These are phyloP conservation scores for Massarina eburnea DNA, from an alignment of 2,329 filamentous ascomycete species.

Conservation along the genomic window DNA sequence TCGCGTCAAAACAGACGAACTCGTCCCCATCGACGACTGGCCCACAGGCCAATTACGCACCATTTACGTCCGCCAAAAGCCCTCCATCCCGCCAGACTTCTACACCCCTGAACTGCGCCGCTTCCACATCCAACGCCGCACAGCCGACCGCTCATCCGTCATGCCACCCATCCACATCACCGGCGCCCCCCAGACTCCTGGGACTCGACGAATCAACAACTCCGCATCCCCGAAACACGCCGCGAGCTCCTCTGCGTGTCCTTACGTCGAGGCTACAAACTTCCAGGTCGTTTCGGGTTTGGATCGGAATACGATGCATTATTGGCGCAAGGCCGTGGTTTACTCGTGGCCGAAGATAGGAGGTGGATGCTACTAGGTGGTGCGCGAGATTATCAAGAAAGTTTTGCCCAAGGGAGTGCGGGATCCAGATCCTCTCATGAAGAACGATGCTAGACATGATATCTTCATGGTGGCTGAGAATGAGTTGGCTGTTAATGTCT, in stretches of 20 bases:
- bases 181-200: constrained; percentile 17
- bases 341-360: constrained; percentile 10
- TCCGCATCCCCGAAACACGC: constrained; percentile 14
- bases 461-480: constrained; percentile 20
- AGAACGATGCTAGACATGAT: constrained; percentile 19
- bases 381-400: constrained; percentile 12
- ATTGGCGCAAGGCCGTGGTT: constrained; percentile 24
- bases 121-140: constrained; percentile 23
- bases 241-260: constrained; percentile 17
- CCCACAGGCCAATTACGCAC: constrained; percentile 25
- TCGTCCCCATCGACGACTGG: constrained; percentile 51
- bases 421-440: constrained; percentile 10
- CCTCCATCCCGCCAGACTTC: constrained; percentile 23
- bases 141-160: constrained; percentile 8
- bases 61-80: constrained; percentile 26
- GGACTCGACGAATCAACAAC: constrained; percentile 15
- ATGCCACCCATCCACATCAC: constrained; percentile 22
- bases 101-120: constrained; percentile 19
- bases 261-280: constrained; percentile 15
- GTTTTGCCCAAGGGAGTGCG: constrained; percentile 17
- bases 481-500: constrained; percentile 19
- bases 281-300: constrained; percentile 26
- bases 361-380: constrained; percentile 13
- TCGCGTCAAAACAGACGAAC: constrained; percentile 50
- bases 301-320: constrained; percentile 21